Percentiles rank a stretch among this genome's conserved stretches.
These are phyloP conservation scores for Bathelium albidoporum DNA, from an alignment of 495 filamentous ascomycete species.

Conservation along the genomic window DNA sequence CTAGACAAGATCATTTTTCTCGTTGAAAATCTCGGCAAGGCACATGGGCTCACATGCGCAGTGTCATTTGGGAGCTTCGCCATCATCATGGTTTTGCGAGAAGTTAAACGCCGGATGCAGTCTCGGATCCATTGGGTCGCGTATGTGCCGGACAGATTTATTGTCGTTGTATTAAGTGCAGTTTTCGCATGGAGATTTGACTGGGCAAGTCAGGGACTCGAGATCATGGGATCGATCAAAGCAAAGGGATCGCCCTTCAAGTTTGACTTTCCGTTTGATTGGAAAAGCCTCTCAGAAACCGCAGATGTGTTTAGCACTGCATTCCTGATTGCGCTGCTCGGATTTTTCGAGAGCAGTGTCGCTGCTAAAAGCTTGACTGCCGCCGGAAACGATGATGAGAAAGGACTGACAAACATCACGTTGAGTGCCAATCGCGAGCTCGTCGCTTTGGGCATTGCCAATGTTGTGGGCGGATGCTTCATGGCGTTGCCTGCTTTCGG, in stretches of 20 bases:
- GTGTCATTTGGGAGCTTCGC: constrained; percentile 71
- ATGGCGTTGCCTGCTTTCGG: constrained; percentile 88
- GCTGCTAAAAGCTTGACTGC: constrained; percentile 80
- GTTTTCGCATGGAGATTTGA: constrained; percentile 65
- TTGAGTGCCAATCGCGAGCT: constrained; percentile 91
- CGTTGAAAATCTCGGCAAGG: constrained; percentile 47
- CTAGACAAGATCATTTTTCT: constrained; percentile 78
- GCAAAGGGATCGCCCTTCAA: constrained; percentile 58
- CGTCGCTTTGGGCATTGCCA: constrained; percentile 82
- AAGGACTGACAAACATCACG: constrained; percentile 60
- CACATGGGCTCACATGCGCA: constrained; percentile 61
- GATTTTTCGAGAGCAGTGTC: constrained; percentile 98
- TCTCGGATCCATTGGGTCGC: constrained; percentile 71
- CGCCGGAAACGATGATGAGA: constrained; percentile 31
- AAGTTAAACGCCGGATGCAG: constrained; percentile 72
- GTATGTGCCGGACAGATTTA: constrained; percentile 85
- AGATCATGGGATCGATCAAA: constrained; percentile 71
- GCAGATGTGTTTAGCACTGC: constrained; percentile 83
- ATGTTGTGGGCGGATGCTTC: constrained; percentile 83
- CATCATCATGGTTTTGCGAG: constrained; percentile 74
- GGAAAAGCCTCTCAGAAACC: constrained; percentile 65
- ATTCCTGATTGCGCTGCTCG: constrained; percentile 86
- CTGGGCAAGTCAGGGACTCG: constrained; percentile 74
- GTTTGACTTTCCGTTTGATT: constrained; percentile 76
- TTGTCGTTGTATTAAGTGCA: constrained; percentile 80